A percentile compares a stretch with the other conserved stretches of the same genome.
Conservation (phyloP, 345 rosid genomes). For the Erucastrum elatum region DNA sequence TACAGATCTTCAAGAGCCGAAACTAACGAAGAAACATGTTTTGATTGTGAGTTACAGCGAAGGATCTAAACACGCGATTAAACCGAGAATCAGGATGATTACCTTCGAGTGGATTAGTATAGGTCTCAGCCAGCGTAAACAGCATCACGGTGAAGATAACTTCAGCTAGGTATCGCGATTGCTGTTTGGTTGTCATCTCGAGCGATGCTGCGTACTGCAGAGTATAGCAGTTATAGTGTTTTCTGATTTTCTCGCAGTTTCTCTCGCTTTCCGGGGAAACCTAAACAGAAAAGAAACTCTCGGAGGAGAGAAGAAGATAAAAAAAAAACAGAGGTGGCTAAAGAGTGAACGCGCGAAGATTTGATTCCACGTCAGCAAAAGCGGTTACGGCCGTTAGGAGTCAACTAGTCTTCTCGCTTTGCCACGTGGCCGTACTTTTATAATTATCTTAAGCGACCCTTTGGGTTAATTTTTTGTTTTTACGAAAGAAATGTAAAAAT, state of each 20-base stretch:
- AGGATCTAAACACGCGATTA: neutral
- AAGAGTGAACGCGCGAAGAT: neutral
- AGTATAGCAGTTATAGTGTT: neutral
- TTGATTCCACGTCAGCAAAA: slow-evolving; percentile 46
- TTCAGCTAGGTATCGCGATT: slow-evolving; percentile 15
- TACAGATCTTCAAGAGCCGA: slow-evolving; percentile 63
- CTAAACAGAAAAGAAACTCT: slow-evolving; percentile 21
- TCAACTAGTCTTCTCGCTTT: neutral
- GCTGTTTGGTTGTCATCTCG: slow-evolving; percentile 43
- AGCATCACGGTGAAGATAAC: slow-evolving; percentile 42
- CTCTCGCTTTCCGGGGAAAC: slow-evolving; percentile 33
- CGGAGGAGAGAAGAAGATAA: slow-evolving; percentile 10
- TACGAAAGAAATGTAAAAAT: too few relatives aligned
- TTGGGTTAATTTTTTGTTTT: too few relatives aligned
- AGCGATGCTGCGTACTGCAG: neutral
- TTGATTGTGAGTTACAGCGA: neutral
- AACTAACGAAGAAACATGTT: slow-evolving; percentile 46
- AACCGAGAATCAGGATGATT: slow-evolving; percentile 11
- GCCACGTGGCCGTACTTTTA: slow-evolving; percentile 26
- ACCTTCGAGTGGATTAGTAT: slow-evolving; percentile 76
- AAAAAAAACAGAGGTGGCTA: neutral
- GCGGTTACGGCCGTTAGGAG: slow-evolving; percentile 42
- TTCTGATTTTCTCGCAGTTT: slow-evolving; percentile 29
- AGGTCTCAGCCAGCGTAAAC: slow-evolving; percentile 43
- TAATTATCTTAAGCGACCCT: neutral